Base-by-base conservation (phyloP, 768 basidiomycete genomes). In the Trametes gibbosa region DNA sequence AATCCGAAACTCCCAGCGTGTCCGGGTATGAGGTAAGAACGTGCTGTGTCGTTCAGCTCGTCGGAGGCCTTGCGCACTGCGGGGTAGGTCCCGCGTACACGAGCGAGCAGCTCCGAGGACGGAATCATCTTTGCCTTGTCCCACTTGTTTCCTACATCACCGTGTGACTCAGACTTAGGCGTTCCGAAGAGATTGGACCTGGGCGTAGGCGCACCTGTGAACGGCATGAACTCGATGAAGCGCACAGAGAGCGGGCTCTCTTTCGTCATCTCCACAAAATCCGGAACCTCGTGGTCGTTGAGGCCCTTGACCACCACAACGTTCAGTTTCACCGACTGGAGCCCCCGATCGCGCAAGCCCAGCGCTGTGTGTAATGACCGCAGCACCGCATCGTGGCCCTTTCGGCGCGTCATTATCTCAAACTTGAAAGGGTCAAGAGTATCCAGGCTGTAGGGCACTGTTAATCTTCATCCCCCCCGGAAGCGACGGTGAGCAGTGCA, bases 191-290 rank as follows among this genome's bases (percentile, higher is more conserved):
- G 35, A 56, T 40, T 13, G 41, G 24, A 34, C 51, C 47, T 35
- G 56, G 41, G 29, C 43, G 19, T 23, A 42, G 19, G 21, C 21
- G 39, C 45, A 37, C 89, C 93, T 64, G 85, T 88, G 70, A 96
- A 96, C 12, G 93, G 92, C 94, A 96, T 95, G 69, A 90, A 95
- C 72, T 95, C 92, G 58, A 95, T 95, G 71, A 95, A 93, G 37
- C 94, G 83, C 40, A 94, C 84, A 39, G 84, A 89, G 24, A 93
- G 72, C 2, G 75, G 71, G 45, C 77, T 77, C 45, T 87, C 74
- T 64, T 80, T 83, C 5, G 89, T 90, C 73, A 95, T 75, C 65
- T 87, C 83, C 40, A 92, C 84, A 68, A 95, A 95, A 57, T 89
- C 86, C 2, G 84, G 69, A 13, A 92, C 76, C 71, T 95, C 92